Evolutionary conservation across 306 rosid species (phyloP).

Genomic region (Neltuma alba): DNA sequence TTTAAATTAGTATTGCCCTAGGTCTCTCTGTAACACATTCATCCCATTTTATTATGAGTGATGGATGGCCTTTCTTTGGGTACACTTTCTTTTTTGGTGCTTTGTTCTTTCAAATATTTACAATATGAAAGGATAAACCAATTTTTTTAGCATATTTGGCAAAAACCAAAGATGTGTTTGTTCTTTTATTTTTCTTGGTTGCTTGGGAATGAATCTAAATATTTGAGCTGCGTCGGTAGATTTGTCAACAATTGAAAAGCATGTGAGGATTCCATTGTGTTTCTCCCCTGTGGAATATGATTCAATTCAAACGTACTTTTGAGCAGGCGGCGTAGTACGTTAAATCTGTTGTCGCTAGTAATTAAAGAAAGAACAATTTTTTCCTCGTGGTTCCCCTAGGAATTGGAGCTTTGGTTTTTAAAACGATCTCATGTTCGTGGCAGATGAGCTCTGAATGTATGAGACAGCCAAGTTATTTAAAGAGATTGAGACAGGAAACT

Average conservation of each 20-base stretch:
- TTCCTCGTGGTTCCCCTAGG: no score
- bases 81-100: slow-evolving; percentile 20
- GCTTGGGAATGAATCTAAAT: not conserved
- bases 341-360: no score
- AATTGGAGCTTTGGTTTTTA: no score
- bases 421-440: no score
- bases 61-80: slow-evolving; percentile 41
- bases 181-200: not conserved
- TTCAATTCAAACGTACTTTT: not conserved
- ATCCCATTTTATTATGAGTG: slow-evolving; percentile 48
- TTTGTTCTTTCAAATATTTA: slow-evolving; percentile 32
- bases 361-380: no score
- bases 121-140: slow-evolving; percentile 31
- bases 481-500: slow-evolving; percentile 29
- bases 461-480: not conserved
- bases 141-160: slow-evolving; percentile 24
- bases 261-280: not conserved
- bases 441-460: no score
- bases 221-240: not conserved
- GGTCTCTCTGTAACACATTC: slow-evolving; percentile 48
- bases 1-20: slow-evolving; percentile 33
- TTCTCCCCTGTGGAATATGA: not conserved
- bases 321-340: no score
- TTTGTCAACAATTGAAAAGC: not conserved
- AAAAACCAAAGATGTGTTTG: not conserved